These are phyloP conservation scores for Digitaria exilis DNA, from an alignment of 202 grass and related monocot species.

Conservation along the genomic window DNA sequence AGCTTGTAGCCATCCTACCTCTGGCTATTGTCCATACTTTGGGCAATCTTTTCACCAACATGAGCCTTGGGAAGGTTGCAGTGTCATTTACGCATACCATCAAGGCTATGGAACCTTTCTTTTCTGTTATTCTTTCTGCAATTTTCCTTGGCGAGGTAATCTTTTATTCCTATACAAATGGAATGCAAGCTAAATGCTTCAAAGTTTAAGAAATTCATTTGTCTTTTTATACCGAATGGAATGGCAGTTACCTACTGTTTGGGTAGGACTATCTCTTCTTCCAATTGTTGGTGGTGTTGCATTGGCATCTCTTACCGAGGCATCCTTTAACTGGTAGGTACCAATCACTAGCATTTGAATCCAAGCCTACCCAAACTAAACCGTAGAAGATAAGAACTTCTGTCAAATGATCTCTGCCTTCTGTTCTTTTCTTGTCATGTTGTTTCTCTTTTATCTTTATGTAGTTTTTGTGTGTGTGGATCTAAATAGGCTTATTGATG, in stretches of 20 bases:
- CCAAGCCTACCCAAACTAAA: background rate
- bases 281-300: slow-evolving; percentile 72
- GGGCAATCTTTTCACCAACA: slow-evolving; percentile 75
- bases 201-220: background rate
- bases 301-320: slow-evolving; percentile 69
- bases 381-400: background rate
- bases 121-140: slow-evolving; percentile 59
- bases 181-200: background rate
- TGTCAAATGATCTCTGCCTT: background rate
- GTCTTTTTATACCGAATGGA: background rate
- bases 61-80: slow-evolving; percentile 66
- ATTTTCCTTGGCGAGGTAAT: slow-evolving; percentile 59
- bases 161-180: slow-evolving; percentile 14
- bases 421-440: background rate
- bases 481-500: background rate
- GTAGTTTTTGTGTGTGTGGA: background rate
- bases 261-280: slow-evolving; percentile 56
- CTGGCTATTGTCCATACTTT: slow-evolving; percentile 58
- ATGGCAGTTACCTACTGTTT: slow-evolving; percentile 54
- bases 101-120: slow-evolving; percentile 67
- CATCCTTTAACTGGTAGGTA: slow-evolving; percentile 64
- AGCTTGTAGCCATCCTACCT: slow-evolving; percentile 54
- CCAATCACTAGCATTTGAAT: slow-evolving; percentile 14
- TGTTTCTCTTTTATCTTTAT: background rate
- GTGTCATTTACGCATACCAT: slow-evolving; percentile 69